Percentiles rank a stretch among this genome's conserved stretches.
Evolutionary conservation across 768 basidiomycete genomes (phyloP).

Genomic region (Collybia nuda): DNA sequence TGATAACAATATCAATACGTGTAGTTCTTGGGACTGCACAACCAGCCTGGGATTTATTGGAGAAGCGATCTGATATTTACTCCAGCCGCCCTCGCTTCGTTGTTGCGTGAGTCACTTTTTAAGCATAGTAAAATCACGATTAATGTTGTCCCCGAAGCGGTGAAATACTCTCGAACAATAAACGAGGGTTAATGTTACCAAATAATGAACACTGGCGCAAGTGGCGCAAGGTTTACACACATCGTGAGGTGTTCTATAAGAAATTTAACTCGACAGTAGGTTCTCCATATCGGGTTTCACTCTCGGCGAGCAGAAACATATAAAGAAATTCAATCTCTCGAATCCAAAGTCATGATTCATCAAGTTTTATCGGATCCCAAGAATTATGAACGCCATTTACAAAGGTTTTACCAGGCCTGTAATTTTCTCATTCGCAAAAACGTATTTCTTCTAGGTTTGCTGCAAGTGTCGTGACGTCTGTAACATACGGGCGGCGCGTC

Average conservation of each 20-base stretch:
- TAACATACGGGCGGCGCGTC: constrained; percentile 42
- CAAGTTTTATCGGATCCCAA: constrained; percentile 38
- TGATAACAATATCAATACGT: neutral
- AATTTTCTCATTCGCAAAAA: too few species aligned
- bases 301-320: constrained; percentile 40
- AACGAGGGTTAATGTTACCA: constrained; percentile 43
- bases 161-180: constrained; percentile 46
- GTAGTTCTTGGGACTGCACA: constrained; percentile 45
- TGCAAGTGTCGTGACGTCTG: constrained; percentile 42
- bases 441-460: constrained; percentile 30
- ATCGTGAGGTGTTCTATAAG: too few species aligned
- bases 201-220: constrained; percentile 44
- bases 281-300: constrained; percentile 45
- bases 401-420: constrained; percentile 23
- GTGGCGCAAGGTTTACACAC: constrained; percentile 39
- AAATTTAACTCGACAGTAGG: constrained; percentile 18
- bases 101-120: constrained; percentile 28
- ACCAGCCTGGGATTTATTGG: constrained; percentile 46
- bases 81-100: constrained; percentile 48
- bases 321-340: constrained; percentile 44
- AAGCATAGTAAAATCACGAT: neutral
- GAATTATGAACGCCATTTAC: constrained; percentile 38
- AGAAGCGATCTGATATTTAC: constrained; percentile 46
- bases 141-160: constrained; percentile 23
- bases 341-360: constrained; percentile 42